Percentiles rank a stretch among this genome's conserved stretches.
Conservation (phyloP, 345 rosid species). For the Ailanthus altissimus region DNA sequence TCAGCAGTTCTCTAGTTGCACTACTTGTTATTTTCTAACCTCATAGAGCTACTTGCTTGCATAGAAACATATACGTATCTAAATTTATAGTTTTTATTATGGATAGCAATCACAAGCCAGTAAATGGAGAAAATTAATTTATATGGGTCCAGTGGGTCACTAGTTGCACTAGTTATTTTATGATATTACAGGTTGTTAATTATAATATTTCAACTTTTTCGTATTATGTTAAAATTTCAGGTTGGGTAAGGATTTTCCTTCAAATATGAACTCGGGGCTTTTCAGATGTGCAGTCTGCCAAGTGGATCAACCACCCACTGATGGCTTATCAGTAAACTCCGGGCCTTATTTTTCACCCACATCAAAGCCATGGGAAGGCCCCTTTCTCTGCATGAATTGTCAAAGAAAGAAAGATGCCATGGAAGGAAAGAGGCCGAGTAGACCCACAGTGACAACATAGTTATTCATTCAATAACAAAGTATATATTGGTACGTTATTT, state of each 20-base stretch:
- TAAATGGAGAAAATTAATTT: not conserved
- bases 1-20: not conserved
- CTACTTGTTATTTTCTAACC: not conserved
- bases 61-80: not conserved
- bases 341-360: conserved; percentile 70
- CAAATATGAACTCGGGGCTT: conserved; percentile 52
- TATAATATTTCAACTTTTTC: not conserved
- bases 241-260: conserved; percentile 75
- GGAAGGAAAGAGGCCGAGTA: conserved; percentile 92
- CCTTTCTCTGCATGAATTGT: conserved; percentile 81
- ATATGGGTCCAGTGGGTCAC: not conserved
- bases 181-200: not conserved
- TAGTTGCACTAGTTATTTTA: no score
- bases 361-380: conserved; percentile 92
- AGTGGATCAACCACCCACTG: conserved; percentile 70
- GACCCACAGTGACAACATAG: conserved; percentile 50
- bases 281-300: conserved; percentile 98
- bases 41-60: not conserved
- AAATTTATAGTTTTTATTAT: not conserved
- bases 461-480: conserved; percentile 37
- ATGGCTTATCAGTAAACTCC: conserved; percentile 56
- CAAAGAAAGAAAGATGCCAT: conserved; percentile 95
- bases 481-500: conserved; percentile 49
- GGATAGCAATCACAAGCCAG: not conserved
- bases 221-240: conserved; percentile 47